Evolutionary conservation across 1,284 basidiomycete genomes (phyloP), one percentile per base, ranked within the genome.

Genomic region (Pyrrhoderma lamaoense): DNA sequence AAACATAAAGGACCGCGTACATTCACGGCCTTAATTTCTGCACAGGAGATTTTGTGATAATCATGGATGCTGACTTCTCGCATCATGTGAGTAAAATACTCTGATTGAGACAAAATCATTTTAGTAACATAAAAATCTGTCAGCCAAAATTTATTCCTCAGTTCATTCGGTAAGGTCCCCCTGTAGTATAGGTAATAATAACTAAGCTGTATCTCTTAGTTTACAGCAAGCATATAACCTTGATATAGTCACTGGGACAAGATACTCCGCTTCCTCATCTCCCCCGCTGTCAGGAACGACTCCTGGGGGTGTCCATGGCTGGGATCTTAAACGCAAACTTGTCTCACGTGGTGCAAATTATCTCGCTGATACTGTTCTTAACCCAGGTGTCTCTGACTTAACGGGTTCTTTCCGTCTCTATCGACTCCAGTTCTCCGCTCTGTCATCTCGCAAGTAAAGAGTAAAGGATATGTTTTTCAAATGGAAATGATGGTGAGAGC

Each of bases 401-500:
- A 93, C 90, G 3, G 90, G 90, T 14, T 88, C 84, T 56, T 93
- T 93, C 71, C 71, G 90, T 88, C 68, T 95, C 18, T 95, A 94
- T 66, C 82, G 87, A 42, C 67, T 81, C 13, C 76, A 1, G 90
- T 89, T 3, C 73, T 95, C 53, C 77, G 77, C 47, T 82, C 88
- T 59, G 86, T 95, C 61, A 94, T 95, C 61, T 76, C 81, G 3
- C 74, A 85, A 57, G 91, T 87, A 7, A 79, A 85, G 56, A 91
- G 88, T 14, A 88, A 89, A 58, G 92, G 92, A 2, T 95, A 94
- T 62, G 92, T 95, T 13, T 94, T 95, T 73, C 92, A 95, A 71
- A 95, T 95, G 92, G 92, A 95, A 67, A 94, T 94, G 80, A 92
- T 94, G 76, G 92, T 93, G 22, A 80, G 92, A 3, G 92, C 92